Percentiles rank a stretch among this genome's conserved stretches.
These are phyloP conservation scores for Alloteropsis semialata DNA, from an alignment of 176 grass and related monocot genomes.

Conservation along the genomic window DNA sequence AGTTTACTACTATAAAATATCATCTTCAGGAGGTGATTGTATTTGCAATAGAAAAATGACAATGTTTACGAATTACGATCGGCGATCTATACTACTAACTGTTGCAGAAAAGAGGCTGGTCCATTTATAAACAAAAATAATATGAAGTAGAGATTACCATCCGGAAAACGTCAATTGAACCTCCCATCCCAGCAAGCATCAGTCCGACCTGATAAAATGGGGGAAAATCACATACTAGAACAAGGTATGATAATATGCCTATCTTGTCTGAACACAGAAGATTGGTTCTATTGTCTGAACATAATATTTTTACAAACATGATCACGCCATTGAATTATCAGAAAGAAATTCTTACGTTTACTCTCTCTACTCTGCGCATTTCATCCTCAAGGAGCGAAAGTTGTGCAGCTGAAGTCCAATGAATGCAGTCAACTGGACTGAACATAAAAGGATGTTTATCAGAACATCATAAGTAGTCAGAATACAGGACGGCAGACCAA, in stretches of 20 bases:
- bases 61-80: background rate
- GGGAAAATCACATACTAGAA: background rate
- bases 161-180: slow-evolving; percentile 79
- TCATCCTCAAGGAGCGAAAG: slow-evolving; percentile 96
- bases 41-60: background rate
- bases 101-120: background rate
- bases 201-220: slow-evolving; percentile 78
- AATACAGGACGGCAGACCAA: background rate
- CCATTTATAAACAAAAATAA: background rate
- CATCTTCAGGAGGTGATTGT: background rate
- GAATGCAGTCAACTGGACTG: slow-evolving; percentile 98
- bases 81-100: background rate
- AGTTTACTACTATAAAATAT: background rate
- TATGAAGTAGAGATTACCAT: slow-evolving; percentile 57
- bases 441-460: slow-evolving; percentile 33
- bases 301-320: too few relatives aligned
- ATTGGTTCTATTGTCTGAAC: background rate
- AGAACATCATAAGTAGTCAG: slow-evolving; percentile 1
- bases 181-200: slow-evolving; percentile 97
- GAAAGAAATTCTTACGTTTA: slow-evolving; percentile 60
- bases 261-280: background rate
- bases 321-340: too few relatives aligned
- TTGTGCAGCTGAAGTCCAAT: slow-evolving; percentile 95
- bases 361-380: slow-evolving; percentile 96
- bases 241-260: background rate